Evolutionary conservation across 768 basidiomycete species (phyloP), one percentile per base, ranked within the genome.

Genomic region (Leucocoprinus birnbaumii): DNA sequence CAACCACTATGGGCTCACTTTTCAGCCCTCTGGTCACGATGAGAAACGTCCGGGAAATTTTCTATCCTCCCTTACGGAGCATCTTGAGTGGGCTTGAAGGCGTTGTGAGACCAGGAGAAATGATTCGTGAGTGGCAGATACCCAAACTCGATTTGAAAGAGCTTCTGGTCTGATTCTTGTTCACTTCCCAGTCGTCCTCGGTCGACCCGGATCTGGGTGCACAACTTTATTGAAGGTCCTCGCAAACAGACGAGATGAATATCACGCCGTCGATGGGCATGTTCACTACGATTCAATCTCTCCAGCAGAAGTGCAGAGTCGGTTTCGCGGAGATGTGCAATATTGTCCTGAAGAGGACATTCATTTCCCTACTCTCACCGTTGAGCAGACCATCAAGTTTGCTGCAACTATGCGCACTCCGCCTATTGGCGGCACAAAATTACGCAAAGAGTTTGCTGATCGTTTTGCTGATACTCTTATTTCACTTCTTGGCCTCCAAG

Each of bases 291-390:
- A 90, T 63, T 85, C 89, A 1, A 77, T 95, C 56, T 70, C 83
- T 0, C 80, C 88, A 1, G 69, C 80, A 1, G 77, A 91, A 53
- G 78, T 95, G 55, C 78, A 81, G 56, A 79, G n/a, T n/a, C n/a
- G 79, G 49, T 88, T 83, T 65, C 85, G 87, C 2, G 94, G 93
- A 14, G 91, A 91, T 63, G 85, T 91, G 2, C 80, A 82, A 52
- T 93, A 91, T 65, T 86, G 80, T 57, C 88, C 89, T 0, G 91
- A 91, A 71, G 91, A 93, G 61, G 91, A 95, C 64, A 74, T 89
- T 1, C 91, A 93, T 65, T 89, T 94, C 61, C 88, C 92, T 4
- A 89, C 87, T 9, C 77, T 96, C 24, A 90, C 88, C 4, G 90
- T 93, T 27, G 78, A 81, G 46, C 79, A 92, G 64, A 92, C 91